phyloP scores from a whole-genome alignment of 164 flowering plant species.

The Vitis rupestris region DNA sequence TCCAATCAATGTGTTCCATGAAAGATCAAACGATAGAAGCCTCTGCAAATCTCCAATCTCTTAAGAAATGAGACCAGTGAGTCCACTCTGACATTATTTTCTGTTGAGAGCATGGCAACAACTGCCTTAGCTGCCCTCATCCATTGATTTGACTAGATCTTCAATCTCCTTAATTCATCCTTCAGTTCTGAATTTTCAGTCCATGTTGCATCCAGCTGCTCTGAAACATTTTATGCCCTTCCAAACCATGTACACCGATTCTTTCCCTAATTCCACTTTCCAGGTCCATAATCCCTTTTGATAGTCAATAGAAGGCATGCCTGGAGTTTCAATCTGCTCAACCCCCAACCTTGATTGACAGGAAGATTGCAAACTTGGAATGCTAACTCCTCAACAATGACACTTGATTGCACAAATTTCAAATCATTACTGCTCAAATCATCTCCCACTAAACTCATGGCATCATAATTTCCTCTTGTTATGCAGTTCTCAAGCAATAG shows the following conservation, averaged over 20 bases:
- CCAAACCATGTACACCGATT: slow-evolving; percentile 5
- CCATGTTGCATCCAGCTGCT: too few species aligned
- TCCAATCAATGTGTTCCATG: too few species aligned
- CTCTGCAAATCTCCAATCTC: too few species aligned
- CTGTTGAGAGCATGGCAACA: too few species aligned
- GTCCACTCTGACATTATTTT: too few species aligned
- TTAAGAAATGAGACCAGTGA: too few species aligned
- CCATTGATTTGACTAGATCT: too few species aligned
- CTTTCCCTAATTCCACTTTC: slow-evolving; percentile 6
- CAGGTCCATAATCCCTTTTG: slow-evolving; percentile 3
- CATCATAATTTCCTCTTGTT: slow-evolving; percentile 1
- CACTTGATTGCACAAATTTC: slow-evolving; percentile 1
- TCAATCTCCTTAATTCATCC: too few species aligned
- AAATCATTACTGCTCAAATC: slow-evolving; percentile 7
- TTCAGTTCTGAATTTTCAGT: too few species aligned
- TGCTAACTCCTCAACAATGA: slow-evolving; percentile 10
- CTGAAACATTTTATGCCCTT: not conserved
- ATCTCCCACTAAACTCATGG: slow-evolving; percentile 4
- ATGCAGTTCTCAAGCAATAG: slow-evolving; percentile 5
- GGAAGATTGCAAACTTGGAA: slow-evolving; percentile 6
- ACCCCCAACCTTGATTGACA: slow-evolving; percentile 7
- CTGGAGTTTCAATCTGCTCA: slow-evolving; percentile 11
- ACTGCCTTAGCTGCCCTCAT: too few species aligned
- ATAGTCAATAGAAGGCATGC: not conserved
- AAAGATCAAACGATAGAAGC: too few species aligned